phyloP scores from a whole-genome alignment of 2,329 filamentous ascomycete species.

The Sporothrix globosa region DNA sequence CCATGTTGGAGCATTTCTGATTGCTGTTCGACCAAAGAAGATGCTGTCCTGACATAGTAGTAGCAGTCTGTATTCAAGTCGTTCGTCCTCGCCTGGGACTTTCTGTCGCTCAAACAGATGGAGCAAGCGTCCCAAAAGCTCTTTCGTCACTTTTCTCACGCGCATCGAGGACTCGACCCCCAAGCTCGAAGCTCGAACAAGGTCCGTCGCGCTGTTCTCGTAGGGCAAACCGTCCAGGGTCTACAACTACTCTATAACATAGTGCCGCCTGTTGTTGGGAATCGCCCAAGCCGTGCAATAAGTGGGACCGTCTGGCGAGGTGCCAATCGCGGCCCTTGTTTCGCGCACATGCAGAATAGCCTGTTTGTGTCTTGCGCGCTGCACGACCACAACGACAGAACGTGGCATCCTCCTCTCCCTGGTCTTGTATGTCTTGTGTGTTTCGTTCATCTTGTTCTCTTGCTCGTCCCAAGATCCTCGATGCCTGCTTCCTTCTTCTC shows the following conservation, averaged over 20 bases:
- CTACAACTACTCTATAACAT: too few relatives aligned
- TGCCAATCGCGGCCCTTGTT: constrained; percentile 27
- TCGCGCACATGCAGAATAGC: constrained; percentile 29
- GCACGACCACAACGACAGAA: constrained; percentile 16
- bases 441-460: neutral
- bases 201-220: constrained; percentile 6
- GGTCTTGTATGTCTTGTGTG: neutral
- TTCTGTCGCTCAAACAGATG: too few relatives aligned
- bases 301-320: constrained; percentile 1
- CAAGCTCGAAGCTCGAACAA: neutral
- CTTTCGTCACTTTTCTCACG: neutral
- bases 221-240: neutral
- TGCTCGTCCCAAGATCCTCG: neutral
- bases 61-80: too few relatives aligned
- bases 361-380: constrained; percentile 24
- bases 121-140: too few relatives aligned
- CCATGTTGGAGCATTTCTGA: neutral
- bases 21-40: too few relatives aligned
- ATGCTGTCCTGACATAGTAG: too few relatives aligned
- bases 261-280: neutral
- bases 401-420: constrained; percentile 1
- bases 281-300: neutral
- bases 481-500: constrained; percentile 9
- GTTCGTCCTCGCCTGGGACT: too few relatives aligned
- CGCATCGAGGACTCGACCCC: neutral